phyloP scores from a whole-genome alignment of 352 stramenopile species.

The Phytopythium kandeliae region DNA sequence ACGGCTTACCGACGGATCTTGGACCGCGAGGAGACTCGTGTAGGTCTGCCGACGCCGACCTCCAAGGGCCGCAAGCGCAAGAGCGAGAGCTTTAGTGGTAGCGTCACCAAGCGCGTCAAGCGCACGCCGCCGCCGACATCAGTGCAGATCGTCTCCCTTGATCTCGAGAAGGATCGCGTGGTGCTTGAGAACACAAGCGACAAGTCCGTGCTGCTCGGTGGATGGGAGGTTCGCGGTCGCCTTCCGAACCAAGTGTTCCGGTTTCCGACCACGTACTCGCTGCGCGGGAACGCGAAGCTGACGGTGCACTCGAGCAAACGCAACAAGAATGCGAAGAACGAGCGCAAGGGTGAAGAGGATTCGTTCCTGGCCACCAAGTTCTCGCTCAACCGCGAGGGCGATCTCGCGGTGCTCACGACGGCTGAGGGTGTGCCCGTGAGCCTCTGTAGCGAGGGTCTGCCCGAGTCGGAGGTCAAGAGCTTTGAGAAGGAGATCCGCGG shows the following conservation, averaged over 20 bases:
- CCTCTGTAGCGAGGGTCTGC: slow-evolving; percentile 52
- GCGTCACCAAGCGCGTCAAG: slow-evolving; percentile 41
- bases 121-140: slow-evolving; percentile 22
- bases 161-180: slow-evolving; percentile 74
- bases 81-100: slow-evolving; percentile 24
- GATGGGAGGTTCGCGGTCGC: slow-evolving; percentile 61
- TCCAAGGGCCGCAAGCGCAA: slow-evolving; percentile 57
- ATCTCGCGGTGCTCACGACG: slow-evolving; percentile 62
- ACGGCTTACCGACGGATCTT: slow-evolving; percentile 78
- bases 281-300: slow-evolving; percentile 60
- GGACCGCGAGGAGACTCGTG: slow-evolving; percentile 69
- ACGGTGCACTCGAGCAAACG: slow-evolving; percentile 77
- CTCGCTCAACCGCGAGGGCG: slow-evolving; percentile 58
- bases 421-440: slow-evolving; percentile 64
- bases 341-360: slow-evolving; percentile 65
- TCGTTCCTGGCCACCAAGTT: slow-evolving; percentile 81
- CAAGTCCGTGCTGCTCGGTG: slow-evolving; percentile 44
- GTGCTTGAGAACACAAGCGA: slow-evolving; percentile 71
- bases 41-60: slow-evolving; percentile 55
- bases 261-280: slow-evolving; percentile 61
- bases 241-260: slow-evolving; percentile 61
- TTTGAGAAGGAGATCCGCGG: slow-evolving; percentile 47
- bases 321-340: slow-evolving; percentile 72
- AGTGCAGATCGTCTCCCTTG: slow-evolving; percentile 55
- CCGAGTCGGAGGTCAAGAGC: slow-evolving; percentile 50